Evolutionary conservation across 805 yeast genomes (phyloP).

Genomic region (Isabelozyma gotoi): DNA sequence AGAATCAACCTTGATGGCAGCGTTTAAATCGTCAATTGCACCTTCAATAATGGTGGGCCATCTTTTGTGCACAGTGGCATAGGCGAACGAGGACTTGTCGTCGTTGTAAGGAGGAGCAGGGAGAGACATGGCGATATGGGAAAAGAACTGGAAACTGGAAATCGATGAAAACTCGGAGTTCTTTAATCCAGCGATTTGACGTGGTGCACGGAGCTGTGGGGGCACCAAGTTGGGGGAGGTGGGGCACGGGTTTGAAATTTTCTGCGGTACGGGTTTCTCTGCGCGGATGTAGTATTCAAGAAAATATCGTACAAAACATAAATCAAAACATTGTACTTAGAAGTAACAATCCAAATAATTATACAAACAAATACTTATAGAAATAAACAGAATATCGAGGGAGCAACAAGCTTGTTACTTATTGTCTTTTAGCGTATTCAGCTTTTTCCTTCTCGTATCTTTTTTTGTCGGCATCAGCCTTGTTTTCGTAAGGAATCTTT

Average conservation of each 20-base stretch:
- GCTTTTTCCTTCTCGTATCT: slow-evolving; percentile 97
- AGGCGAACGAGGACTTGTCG: slow-evolving; percentile 80
- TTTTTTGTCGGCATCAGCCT: slow-evolving; percentile 95
- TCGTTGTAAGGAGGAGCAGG: slow-evolving; percentile 60
- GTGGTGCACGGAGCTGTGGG: no score
- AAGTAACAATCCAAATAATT: not conserved
- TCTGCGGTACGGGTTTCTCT: no score
- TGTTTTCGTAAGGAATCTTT: slow-evolving; percentile 85
- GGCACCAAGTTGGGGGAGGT: no score
- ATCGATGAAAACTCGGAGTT: no score
- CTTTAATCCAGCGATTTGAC: not conserved
- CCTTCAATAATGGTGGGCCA: slow-evolving; percentile 85
- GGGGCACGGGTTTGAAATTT: no score
- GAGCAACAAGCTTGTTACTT: not conserved
- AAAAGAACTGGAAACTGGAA: not conserved
- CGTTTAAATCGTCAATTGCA: slow-evolving; percentile 55
- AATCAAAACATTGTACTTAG: not conserved
- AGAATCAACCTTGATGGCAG: slow-evolving; percentile 28
- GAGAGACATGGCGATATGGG: slow-evolving; percentile 11
- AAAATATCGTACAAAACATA: slow-evolving; percentile 2
- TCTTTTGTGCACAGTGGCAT: slow-evolving; percentile 70
- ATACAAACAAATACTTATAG: not conserved
- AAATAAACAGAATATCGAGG: not conserved
- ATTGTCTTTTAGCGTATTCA: slow-evolving; percentile 54
- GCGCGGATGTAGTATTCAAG: no score